Base-by-base conservation (phyloP, 352 stramenopile genomes). In the Blastocystis sp. region DNA sequence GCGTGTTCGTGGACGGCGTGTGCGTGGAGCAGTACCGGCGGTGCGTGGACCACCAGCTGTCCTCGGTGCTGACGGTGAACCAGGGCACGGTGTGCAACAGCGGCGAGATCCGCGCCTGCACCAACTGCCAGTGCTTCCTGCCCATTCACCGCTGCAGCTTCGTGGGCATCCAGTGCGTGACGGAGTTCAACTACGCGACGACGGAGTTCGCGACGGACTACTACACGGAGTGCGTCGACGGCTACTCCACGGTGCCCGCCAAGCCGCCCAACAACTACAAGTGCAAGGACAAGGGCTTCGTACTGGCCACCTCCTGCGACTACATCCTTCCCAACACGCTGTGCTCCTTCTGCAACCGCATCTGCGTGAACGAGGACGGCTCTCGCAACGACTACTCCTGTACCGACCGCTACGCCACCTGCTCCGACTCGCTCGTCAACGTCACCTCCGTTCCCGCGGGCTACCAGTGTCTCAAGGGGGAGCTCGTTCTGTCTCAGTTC, bases 221-320 rank as follows among this genome's bases (percentile, higher is more conserved):
- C 62, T 88, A 88, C 61, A 69, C 7, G 10, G 64, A 88, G 60
- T 88, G 78, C 76, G 48, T 88, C 43, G 45, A 88, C 60, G 78
- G 78, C 19, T 88, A 77, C 52, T 79, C 64, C 2, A 79, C 78
- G 21, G 41, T 88, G 79, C 78, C 78, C 19, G 11, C 53, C 40
- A 62, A 41, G 40, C 74, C 74, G 65, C 74, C 74, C 0, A 62
- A 84, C 34, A 84, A 84, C 60, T 84, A 84, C 61, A 84, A 84
- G 56, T 84, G 74, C 48, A 84, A 84, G 60, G 74, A 84, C n/a
- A 84, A 84, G 53, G 74, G 74, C n/a, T 84, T 84, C 43, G 74
- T 84, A 17, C 43, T 84, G 28, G 45, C 74, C 21, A 84, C 74
- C 17, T 69, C 74, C 11, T 84, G 74, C 48, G 74, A 84, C 41